Evolutionary conservation across 1,139 yeast species (phyloP), one percentile per base, ranked within the genome.

Genomic region (Meyerozyma smithsonii): DNA sequence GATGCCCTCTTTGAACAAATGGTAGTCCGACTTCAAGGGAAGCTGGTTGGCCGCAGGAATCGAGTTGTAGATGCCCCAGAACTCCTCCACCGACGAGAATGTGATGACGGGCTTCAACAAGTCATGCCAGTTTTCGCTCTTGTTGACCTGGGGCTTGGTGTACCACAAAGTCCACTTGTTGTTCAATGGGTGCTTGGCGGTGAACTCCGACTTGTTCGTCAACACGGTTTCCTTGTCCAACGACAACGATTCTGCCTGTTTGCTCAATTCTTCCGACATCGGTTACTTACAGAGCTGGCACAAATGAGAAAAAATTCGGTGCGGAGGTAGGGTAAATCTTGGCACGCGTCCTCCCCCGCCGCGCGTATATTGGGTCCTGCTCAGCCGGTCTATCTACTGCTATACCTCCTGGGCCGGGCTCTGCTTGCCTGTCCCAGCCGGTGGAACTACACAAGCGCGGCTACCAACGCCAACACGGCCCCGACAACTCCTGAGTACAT

Each of bases 111-210:
- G 95, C 69, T 90, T 90, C 59, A 92, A 76, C 52, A 89, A 77
- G 59, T 89, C 96, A 46, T 87, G 81, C 98, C 98, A 92, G 58
- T 89, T 82, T 65, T 88, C 97, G 50, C 73, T 73, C 54, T 72
- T 74, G 59, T 78, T 84, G 45, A 84, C 81, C 51, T 88, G 83
- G 46, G 97, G 97, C 71, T 89, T 89, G 44, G 96, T 87, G 74
- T 89, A 92, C 98, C 98, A 92, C 58, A 92, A 77, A 36, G 97
- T 89, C 98, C 98, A 92, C 65, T 81, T 80, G 59, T 83, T 80
- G 66, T 88, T 86, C 58, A 92, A 79, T 41, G 97, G 97, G 64
- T 92, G 98, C 65, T 89, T 83, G 49, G 83, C 85, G 46, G 74
- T 76, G 62, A 86, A 84, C 58, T 83, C 86, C 51, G 79, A 84